phyloP scores from a whole-genome alignment of 108 stramenopile species.

The Stephanodiscus triporus region DNA sequence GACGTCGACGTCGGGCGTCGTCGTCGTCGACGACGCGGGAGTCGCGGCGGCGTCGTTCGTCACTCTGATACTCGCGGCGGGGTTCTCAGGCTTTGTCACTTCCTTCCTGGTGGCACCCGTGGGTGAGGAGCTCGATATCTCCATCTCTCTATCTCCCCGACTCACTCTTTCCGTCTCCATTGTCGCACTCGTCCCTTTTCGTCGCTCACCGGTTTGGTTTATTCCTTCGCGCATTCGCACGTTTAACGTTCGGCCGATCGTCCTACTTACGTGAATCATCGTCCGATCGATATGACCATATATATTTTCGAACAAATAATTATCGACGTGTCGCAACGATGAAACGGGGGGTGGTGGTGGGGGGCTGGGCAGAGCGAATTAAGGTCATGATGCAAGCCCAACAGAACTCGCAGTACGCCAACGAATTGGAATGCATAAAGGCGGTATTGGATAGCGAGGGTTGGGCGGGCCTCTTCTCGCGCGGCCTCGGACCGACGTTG shows the following conservation, averaged over 20 bases:
- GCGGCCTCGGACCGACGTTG: slow-evolving; percentile 14
- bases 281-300: too few species aligned
- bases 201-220: too few species aligned
- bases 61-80: slow-evolving; percentile 47
- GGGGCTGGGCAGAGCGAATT: slow-evolving; percentile 47
- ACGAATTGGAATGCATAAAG: slow-evolving; percentile 48
- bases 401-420: slow-evolving; percentile 29
- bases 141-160: neutral
- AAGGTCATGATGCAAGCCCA: slow-evolving; percentile 62
- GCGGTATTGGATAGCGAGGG: slow-evolving; percentile 52
- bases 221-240: neutral
- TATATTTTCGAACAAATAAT: too few species aligned
- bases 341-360: too few species aligned
- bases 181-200: neutral
- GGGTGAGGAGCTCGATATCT: slow-evolving; percentile 8
- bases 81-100: slow-evolving; percentile 57
- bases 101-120: slow-evolving; percentile 59
- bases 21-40: neutral
- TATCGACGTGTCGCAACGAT: too few species aligned
- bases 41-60: slow-evolving; percentile 22
- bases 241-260: neutral
- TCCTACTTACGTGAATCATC: neutral
- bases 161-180: neutral
- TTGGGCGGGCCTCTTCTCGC: slow-evolving; percentile 31
- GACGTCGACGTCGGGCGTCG: neutral